Evolutionary conservation across 1,284 basidiomycete genomes (phyloP).

Genomic region (Boletus semigastroideus): DNA sequence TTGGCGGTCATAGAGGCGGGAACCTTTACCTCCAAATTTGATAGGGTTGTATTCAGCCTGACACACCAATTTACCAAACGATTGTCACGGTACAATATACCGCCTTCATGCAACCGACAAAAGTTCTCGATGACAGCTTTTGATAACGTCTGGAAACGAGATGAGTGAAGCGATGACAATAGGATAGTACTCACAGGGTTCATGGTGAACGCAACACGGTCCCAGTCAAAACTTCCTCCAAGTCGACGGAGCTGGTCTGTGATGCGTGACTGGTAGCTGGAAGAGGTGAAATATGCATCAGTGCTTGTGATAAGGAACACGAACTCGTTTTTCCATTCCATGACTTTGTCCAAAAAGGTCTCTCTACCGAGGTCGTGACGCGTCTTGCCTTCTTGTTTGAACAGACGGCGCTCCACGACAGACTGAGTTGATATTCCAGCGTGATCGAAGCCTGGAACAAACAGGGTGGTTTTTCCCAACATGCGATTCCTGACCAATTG

Average conservation of each 20-base stretch:
- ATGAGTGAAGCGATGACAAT: not conserved
- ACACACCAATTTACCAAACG: slow-evolving; percentile 99
- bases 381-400: slow-evolving; percentile 81
- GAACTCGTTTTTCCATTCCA: slow-evolving; percentile 97
- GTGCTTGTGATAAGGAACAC: slow-evolving; percentile 26
- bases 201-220: slow-evolving; percentile 95
- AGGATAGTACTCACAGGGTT: slow-evolving; percentile 58
- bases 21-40: slow-evolving; percentile 83
- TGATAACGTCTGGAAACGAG: slow-evolving; percentile 58
- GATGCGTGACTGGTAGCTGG: slow-evolving; percentile 87
- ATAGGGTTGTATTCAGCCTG: slow-evolving; percentile 92
- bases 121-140: slow-evolving; percentile 93
- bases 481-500: slow-evolving; percentile 78
- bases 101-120: slow-evolving; percentile 90
- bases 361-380: slow-evolving; percentile 95
- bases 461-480: slow-evolving; percentile 91
- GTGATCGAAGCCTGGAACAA: slow-evolving; percentile 96
- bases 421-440: slow-evolving; percentile 99
- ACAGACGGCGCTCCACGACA: slow-evolving; percentile 93
- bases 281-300: slow-evolving; percentile 9
- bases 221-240: slow-evolving; percentile 95
- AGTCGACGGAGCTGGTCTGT: slow-evolving; percentile 88
- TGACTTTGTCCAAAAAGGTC: slow-evolving; percentile 88
- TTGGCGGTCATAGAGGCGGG: not conserved
- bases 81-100: slow-evolving; percentile 94